Percentiles rank a stretch among this genome's conserved stretches.
phyloP scores from a whole-genome alignment of 176 grass and related monocot species.

The Elymus sibiricus region DNA sequence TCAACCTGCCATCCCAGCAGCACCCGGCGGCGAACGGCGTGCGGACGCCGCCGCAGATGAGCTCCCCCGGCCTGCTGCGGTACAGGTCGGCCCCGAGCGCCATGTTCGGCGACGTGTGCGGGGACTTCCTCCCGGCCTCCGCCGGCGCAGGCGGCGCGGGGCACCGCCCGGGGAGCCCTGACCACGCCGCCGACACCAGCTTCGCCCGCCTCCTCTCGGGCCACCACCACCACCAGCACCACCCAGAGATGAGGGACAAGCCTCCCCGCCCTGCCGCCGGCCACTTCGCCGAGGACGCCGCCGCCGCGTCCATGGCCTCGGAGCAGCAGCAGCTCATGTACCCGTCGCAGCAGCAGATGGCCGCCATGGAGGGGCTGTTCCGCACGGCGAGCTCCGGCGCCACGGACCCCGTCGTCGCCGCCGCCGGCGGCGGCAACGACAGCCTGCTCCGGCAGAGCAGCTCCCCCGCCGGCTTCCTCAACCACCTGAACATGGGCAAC shows the following conservation, averaged over 20 bases:
- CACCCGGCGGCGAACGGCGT: background rate
- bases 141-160: background rate
- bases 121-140: conserved; percentile 36
- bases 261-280: conserved; percentile 32
- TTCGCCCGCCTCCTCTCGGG: conserved; percentile 53
- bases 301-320: conserved; percentile 27
- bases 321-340: conserved; percentile 62
- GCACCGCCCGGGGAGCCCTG: background rate
- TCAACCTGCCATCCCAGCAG: conserved; percentile 54
- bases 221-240: background rate
- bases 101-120: conserved; percentile 58
- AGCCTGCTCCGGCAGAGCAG: conserved; percentile 83
- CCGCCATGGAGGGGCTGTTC: conserved; percentile 53
- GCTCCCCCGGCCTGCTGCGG: conserved; percentile 61
- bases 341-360: conserved; percentile 51
- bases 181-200: conserved; percentile 49
- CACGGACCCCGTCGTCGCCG: conserved; percentile 15
- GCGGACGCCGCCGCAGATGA: conserved; percentile 56
- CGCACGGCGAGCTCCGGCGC: conserved; percentile 43
- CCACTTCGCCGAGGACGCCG: conserved; percentile 36
- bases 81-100: conserved; percentile 86
- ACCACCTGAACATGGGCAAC: conserved; percentile 64
- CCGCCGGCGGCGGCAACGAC: background rate
- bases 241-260: conserved; percentile 43
- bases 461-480: conserved; percentile 80